Conservation (phyloP, 2,329 filamentous ascomycete species). For the Colletotrichum camelliae region DNA sequence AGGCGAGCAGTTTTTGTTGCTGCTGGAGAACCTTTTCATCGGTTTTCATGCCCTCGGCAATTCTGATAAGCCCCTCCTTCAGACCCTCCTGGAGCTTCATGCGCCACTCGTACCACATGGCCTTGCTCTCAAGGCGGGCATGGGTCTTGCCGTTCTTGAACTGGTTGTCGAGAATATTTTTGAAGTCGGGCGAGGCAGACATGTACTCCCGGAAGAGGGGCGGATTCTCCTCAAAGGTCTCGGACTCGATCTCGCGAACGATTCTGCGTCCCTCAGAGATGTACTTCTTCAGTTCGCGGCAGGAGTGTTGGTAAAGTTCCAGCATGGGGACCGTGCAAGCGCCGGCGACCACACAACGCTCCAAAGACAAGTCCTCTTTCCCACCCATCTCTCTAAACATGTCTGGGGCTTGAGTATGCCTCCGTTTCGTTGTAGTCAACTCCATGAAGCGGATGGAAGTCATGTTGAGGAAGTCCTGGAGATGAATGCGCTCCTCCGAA, state of each 20-base stretch:
- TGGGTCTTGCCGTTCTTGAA: constrained; percentile 98
- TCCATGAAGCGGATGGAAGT: constrained; percentile 99
- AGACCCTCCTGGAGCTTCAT: constrained; percentile 85
- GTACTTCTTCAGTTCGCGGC: constrained; percentile 94
- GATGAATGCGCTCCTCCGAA: constrained; percentile 70
- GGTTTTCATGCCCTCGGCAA: constrained; percentile 75
- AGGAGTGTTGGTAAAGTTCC: constrained; percentile 94
- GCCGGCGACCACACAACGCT: constrained; percentile 84
- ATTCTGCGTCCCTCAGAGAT: constrained; percentile 92
- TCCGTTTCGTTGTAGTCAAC: constrained; percentile 91
- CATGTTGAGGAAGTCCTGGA: constrained; percentile 93
- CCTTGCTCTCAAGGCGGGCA: constrained; percentile 87
- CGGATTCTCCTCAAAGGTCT: constrained; percentile 89
- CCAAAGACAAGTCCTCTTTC: constrained; percentile 65
- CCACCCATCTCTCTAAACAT: constrained; percentile 47
- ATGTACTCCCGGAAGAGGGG: constrained; percentile 92
- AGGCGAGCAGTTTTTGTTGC: constrained; percentile 72
- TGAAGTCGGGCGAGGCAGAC: constrained; percentile 81
- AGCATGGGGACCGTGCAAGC: constrained; percentile 92
- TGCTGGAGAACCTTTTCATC: constrained; percentile 73
- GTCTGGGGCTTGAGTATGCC: constrained; percentile 77
- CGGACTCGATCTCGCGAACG: constrained; percentile 87
- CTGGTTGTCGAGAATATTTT: constrained; percentile 89
- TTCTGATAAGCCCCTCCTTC: constrained; percentile 79
- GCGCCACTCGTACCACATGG: constrained; percentile 98